Evolutionary conservation across 371 early-diverging fungal genomes (phyloP), one percentile per base, ranked within the genome.

Genomic region (Circinella minor): DNA sequence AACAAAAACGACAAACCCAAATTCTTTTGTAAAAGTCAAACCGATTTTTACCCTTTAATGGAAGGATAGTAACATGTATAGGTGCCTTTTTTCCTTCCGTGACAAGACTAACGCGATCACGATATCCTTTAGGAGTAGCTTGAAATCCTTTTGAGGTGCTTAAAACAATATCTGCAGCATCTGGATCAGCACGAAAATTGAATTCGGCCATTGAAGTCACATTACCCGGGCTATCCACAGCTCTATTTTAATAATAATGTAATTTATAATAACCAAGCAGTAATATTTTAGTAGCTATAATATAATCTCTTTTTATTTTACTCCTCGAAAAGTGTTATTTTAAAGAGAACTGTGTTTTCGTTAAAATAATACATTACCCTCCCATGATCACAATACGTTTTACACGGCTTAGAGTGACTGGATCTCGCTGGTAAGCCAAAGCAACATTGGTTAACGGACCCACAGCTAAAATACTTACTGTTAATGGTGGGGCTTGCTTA

Each of bases 361-460:
- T 43, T 43, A 9, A 3, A 43, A 43, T 43, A 43, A 43, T 43
- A 6, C 43, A 43, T 72, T 74, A 77, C 78, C 87, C 88, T 55
- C 88, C 88, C 81, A 89, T 82, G 54, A 81, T 74, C 13, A 86
- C 75, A 39, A 88, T 72, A 38, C 77, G 77, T 61, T 86, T 84
- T 48, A 78, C 84, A 6, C 83, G 76, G n/a, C 81, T 73, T 67
- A 86, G 80, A 3, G 82, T 81, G 9, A 70, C 59, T 17, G 85
- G 81, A 55, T 89, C 81, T 38, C 82, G 77, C 60, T 81, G 70
- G 46, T 82, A 77, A 1, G 87, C 88, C 10, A 85, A 62, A 0
- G 87, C 87, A 37, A 89, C n/a, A 68, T 87, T 89, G n/a, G 88
- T 87, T 69, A 89, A 71, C 0, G 88, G 89, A 0, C 88, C 89